Base-by-base conservation (phyloP, 805 yeast genomes). In the Yarrowia hollandica region DNA sequence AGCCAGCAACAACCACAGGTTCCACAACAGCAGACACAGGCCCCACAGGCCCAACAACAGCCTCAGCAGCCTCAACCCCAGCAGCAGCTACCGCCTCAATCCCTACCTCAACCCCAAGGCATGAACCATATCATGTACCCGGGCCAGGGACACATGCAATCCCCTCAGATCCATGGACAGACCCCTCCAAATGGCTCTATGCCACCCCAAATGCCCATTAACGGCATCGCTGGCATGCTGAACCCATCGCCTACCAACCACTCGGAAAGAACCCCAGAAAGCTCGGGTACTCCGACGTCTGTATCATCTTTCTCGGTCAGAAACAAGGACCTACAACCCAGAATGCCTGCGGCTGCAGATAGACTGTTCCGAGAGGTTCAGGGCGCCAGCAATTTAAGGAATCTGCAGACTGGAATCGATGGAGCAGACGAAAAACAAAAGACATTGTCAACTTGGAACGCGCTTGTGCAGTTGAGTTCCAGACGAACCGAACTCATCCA, bases 271-370 rank as follows among this genome's bases (percentile, higher is more conserved):
- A 48, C 55, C 4, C 55, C 55, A 2, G 55, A 48, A 33, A 48
- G 55, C 39, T 15, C 39, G 6, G 55, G 55, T 6, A 33, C 39
- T 3, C 39, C 55, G 14, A 31, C 55, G 14, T 31, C 55, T 1
- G 39, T 30, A n/a, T 48, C 55, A 21, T 48, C 55, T 16, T 48
- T 31, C 15, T 48, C 55, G 0, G 55, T 48, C n/a, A 8, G 55
- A 48, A 48, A 48, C 55, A 48, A 48, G 12, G 55, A 48, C 31
- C 28, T 48, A 7, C 55, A 48, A 11, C 55, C 55, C 6, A 28
- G 39, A 21, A 30, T 48, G n/a, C 55, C 55, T 4, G 39, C 22
- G 14, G 55, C 30, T 1, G 55, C 55, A 6, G 55, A 48, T 12
- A 9, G 39, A 21, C 30, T 48, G 28, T 48, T 48, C 39, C 26